Base-by-base conservation (phyloP, 2,329 filamentous ascomycete species). In the Lecanosticta acicola region DNA sequence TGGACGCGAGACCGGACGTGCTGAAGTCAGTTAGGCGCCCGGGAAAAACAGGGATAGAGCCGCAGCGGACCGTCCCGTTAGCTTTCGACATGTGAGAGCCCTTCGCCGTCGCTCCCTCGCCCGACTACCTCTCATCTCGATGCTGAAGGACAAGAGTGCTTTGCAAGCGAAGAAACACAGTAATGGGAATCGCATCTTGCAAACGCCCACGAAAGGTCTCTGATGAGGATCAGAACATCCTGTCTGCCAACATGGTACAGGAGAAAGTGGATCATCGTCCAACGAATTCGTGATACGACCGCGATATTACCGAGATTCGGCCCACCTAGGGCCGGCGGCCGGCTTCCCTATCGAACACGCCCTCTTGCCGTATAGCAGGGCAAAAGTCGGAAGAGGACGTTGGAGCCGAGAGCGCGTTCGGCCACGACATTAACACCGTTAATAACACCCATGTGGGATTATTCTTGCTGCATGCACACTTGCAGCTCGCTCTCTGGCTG, bases 251-350 rank as follows among this genome's bases (percentile, higher is more conserved):
- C 24, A 5, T 29, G 24, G 11, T 11, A 29, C 24, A 29, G 24
- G 8, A 19, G 18, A 17, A 40, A 33, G 37, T 43, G 34, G 39
- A 36, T 42, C 36, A 11, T 34, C 39, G 32, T 42, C n/a, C 21
- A 40, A 43, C 43, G 38, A 41, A 24, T 44, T 47, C 20, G 17
- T 11, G 26, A 45, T 49, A 44, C 36, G 39, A 47, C 46, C 46
- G 50, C 36, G 40, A 50, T 35, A 33, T 43, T 39, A 40, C 50
- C 50, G 50, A 53, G 44, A 49, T 51, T 45, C 42, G 43, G 46
- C 43, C 45, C 40, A 40, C 40, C 41, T 26, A 41, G 41, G 24
- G 42, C 37, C 41, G 33, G 38, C 35, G 35, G 32, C 32, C 24
- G 24, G 24, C 24, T 29, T 29, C 7, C 24, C 24, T 29, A 29